These are phyloP conservation scores for Pittosporum tobira DNA, from an alignment of 129 eudicot genomes.

Conservation along the genomic window DNA sequence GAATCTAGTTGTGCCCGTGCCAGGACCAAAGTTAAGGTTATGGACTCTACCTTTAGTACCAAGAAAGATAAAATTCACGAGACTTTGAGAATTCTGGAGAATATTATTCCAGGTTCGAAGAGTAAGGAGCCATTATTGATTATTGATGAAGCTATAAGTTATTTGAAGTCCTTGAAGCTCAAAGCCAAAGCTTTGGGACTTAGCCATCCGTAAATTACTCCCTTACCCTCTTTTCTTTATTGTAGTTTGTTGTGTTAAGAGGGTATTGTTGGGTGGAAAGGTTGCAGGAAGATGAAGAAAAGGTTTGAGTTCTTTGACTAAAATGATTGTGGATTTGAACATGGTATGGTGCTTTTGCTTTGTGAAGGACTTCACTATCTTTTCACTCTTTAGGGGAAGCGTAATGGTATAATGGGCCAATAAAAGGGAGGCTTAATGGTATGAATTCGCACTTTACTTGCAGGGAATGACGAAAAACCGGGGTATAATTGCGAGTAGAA, in stretches of 20 bases:
- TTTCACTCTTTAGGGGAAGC: conserved; percentile 3
- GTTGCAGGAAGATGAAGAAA: background rate
- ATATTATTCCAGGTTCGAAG: conserved; percentile 34
- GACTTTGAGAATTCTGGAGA: conserved; percentile 26
- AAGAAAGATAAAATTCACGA: conserved; percentile 30
- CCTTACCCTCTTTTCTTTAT: background rate
- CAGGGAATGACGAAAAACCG: conserved; percentile 17
- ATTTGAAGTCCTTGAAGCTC: conserved; percentile 32
- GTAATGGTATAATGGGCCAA: conserved; percentile 17
- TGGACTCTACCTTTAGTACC: conserved; percentile 7
- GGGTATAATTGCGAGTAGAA: conserved; percentile 24
- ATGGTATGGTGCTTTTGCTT: conserved; percentile 15
- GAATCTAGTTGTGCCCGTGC: conserved; percentile 21
- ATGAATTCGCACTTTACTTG: conserved; percentile 3
- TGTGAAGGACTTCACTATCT: conserved; percentile 8
- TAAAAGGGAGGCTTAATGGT: conserved; percentile 18
- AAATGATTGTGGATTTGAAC: conserved; percentile 22
- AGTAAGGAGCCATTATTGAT: conserved; percentile 35
- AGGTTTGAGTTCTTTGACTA: conserved; percentile 6
- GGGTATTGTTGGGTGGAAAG: conserved; percentile 1
- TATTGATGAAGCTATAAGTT: conserved; percentile 34
- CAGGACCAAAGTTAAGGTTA: background rate
- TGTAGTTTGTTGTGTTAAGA: too few species aligned
- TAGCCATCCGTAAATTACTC: conserved; percentile 8
- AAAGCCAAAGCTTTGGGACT: conserved; percentile 31